These are phyloP conservation scores for Paracorniculantispora psalliotae DNA, from an alignment of 2,329 filamentous ascomycete genomes.

Conservation along the genomic window DNA sequence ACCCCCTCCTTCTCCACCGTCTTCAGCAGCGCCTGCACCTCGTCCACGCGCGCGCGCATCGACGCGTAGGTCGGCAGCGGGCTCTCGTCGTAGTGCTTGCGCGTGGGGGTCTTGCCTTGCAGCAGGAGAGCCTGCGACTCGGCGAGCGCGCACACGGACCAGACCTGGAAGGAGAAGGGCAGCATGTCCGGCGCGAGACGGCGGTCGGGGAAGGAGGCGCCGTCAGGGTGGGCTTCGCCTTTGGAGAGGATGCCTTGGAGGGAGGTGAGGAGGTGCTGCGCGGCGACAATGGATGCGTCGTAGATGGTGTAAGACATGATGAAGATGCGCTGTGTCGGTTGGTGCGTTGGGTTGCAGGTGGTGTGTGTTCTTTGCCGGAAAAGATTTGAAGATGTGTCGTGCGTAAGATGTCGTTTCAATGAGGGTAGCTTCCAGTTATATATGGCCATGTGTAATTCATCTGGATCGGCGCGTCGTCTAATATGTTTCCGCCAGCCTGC, in stretches of 20 bases:
- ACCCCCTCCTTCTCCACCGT: slow-evolving; percentile 19
- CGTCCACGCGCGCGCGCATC: slow-evolving; percentile 29
- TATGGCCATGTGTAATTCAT: too few species aligned
- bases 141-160: slow-evolving; percentile 17
- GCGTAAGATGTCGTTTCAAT: too few species aligned
- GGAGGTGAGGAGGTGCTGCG: slow-evolving; percentile 19
- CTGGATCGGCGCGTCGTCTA: too few species aligned
- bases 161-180: slow-evolving; percentile 24
- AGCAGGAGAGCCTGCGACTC: slow-evolving; percentile 4
- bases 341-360: too few species aligned
- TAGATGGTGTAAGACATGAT: slow-evolving; percentile 23
- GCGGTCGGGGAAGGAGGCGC: slow-evolving; percentile 15
- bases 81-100: not conserved
- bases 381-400: too few species aligned
- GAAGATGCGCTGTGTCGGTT: too few species aligned
- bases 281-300: slow-evolving; percentile 22
- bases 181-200: slow-evolving; percentile 28
- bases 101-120: not conserved
- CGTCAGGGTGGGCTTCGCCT: slow-evolving; percentile 21
- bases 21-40: slow-evolving; percentile 1
- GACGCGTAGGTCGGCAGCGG: slow-evolving; percentile 28
- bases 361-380: too few species aligned
- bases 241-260: slow-evolving; percentile 22
- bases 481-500: too few species aligned
- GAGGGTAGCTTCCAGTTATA: too few species aligned